A percentile compares a stretch with the other conserved stretches of the same genome.
Conservation (phyloP, 192 early-diverging fungal species). For the Chytriomyces sp. region DNA sequence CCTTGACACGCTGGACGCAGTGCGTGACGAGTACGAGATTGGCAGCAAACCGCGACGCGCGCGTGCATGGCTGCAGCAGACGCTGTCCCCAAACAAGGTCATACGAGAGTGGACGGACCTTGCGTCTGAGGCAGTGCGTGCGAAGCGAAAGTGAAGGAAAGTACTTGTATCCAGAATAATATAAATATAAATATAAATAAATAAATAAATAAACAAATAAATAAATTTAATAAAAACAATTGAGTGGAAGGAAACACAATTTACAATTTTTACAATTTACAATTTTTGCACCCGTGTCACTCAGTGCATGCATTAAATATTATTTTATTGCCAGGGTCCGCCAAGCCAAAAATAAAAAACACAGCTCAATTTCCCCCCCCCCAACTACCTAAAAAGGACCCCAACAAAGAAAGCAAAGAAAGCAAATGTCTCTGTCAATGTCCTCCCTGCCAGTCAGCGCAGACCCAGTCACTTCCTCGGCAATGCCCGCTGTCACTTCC, state of each 20-base stretch:
- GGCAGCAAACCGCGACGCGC: constrained; percentile 1
- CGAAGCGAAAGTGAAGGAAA: not conserved
- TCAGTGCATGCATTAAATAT: no score
- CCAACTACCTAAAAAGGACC: no score
- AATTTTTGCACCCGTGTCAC: no score
- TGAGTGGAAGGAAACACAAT: not conserved
- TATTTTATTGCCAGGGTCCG: no score
- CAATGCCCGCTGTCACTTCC: no score
- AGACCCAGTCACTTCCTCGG: no score
- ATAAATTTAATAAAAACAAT: not conserved
- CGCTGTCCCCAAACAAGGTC: not conserved
- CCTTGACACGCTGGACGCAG: not conserved
- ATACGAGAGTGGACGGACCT: not conserved
- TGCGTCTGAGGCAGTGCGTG: not conserved
- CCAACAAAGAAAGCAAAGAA: no score
- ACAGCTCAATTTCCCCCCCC: not conserved
- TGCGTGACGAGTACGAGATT: not conserved
- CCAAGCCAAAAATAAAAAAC: no score
- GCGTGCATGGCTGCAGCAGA: not conserved
- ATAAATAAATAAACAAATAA: not conserved
- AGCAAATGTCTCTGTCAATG: no score
- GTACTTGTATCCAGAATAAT: not conserved
- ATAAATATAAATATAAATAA: not conserved
- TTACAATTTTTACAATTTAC: no score
- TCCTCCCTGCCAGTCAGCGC: no score